These are phyloP conservation scores for Chalciporus piperatus DNA, from an alignment of 768 basidiomycete genomes.

Conservation along the genomic window DNA sequence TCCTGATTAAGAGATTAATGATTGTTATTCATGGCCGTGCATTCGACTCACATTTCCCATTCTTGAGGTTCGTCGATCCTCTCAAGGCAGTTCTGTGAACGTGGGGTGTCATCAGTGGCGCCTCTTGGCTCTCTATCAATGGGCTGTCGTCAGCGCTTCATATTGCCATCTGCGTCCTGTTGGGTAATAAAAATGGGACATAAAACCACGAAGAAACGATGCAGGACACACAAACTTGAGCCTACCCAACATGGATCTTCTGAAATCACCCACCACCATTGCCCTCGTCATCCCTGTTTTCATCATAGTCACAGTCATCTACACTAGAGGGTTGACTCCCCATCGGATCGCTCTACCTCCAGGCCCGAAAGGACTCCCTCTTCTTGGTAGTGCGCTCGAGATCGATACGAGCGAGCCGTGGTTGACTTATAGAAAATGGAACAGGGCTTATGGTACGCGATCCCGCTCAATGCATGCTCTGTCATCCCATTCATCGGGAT, in stretches of 20 bases:
- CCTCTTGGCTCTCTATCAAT: too few species aligned
- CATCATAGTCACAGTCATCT: background rate
- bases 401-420: constrained; percentile 27
- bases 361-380: constrained; percentile 28
- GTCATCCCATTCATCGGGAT: background rate
- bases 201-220: constrained; percentile 3
- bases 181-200: background rate
- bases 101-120: too few species aligned
- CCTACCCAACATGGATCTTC: background rate
- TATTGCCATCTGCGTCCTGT: background rate
- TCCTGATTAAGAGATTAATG: constrained; percentile 6
- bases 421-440: constrained; percentile 33
- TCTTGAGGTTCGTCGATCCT: too few species aligned
- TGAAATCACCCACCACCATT: background rate
- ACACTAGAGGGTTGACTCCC: constrained; percentile 9
- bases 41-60: background rate
- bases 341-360: constrained; percentile 26
- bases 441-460: constrained; percentile 28
- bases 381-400: constrained; percentile 25
- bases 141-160: background rate
- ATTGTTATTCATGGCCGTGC: background rate
- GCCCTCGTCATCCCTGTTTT: constrained; percentile 1
- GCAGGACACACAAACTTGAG: background rate
- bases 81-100: too few species aligned
- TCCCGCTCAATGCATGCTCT: background rate